Percentiles rank a stretch among this genome's conserved stretches.
phyloP scores from a whole-genome alignment of 805 yeast species.

The Saturnispora kantuleensis region DNA sequence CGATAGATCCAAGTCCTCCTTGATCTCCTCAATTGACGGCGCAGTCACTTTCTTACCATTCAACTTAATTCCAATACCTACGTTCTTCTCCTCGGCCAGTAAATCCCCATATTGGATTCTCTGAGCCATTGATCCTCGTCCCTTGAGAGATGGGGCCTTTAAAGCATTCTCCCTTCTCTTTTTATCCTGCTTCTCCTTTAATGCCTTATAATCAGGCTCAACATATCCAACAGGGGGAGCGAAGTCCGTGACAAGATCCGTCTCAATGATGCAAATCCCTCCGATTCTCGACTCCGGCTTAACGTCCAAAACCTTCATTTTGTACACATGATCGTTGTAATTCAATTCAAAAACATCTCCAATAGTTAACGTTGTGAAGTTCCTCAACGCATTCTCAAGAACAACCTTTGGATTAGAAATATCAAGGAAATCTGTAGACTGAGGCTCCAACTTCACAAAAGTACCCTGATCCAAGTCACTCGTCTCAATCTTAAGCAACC shows the following conservation, averaged over 20 bases:
- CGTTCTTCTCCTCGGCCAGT: constrained; percentile 33
- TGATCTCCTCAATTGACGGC: constrained; percentile 7
- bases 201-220: constrained; percentile 61
- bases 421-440: constrained; percentile 83
- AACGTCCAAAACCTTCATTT: constrained; percentile 76
- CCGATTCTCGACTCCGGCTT: constrained; percentile 59
- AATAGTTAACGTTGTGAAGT: constrained; percentile 79
- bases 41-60: constrained; percentile 43
- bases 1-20: constrained; percentile 31
- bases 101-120: constrained; percentile 56
- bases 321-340: constrained; percentile 71
- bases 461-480: constrained; percentile 78
- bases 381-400: constrained; percentile 80
- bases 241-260: constrained; percentile 93
- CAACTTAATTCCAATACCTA: constrained; percentile 61
- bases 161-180: constrained; percentile 30
- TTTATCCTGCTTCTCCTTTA: constrained; percentile 31
- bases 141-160: constrained; percentile 27
- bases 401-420: constrained; percentile 96
- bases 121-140: constrained; percentile 65
- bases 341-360: constrained; percentile 76
- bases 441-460: constrained; percentile 93
- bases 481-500: constrained; percentile 63
- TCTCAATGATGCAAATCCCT: constrained; percentile 91
- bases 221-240: constrained; percentile 99